These are phyloP conservation scores for Exophiala bonariae DNA, from an alignment of 2,329 filamentous ascomycete genomes.

Conservation along the genomic window DNA sequence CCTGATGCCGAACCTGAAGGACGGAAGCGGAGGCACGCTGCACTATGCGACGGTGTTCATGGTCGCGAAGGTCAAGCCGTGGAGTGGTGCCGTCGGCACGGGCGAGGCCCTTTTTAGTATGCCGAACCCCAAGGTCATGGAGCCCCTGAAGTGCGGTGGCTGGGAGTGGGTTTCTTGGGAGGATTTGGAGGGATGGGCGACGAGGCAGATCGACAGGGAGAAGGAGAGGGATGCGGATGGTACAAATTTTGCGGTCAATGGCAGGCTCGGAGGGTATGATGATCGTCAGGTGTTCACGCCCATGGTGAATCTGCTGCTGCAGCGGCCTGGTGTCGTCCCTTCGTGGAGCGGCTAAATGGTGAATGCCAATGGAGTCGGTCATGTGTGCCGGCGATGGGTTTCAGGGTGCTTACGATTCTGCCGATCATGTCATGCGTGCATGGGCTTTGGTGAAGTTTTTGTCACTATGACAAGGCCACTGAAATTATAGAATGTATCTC, in stretches of 20 bases:
- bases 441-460: too few species aligned
- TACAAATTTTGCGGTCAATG: background rate
- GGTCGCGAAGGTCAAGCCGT: constrained; percentile 49
- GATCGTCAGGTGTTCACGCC: constrained; percentile 49
- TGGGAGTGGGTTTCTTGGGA: constrained; percentile 58
- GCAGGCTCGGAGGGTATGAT: constrained; percentile 30
- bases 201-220: constrained; percentile 27
- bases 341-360: too few species aligned
- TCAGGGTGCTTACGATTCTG: too few species aligned
- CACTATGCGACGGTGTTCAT: constrained; percentile 78
- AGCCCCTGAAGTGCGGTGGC: constrained; percentile 55
- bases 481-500: too few species aligned
- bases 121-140: constrained; percentile 48
- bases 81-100: constrained; percentile 30
- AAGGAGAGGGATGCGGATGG: background rate
- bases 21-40: constrained; percentile 39
- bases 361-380: too few species aligned
- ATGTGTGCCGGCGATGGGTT: too few species aligned
- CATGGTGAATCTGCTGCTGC: constrained; percentile 46
- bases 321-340: constrained; percentile 38
- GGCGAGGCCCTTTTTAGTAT: constrained; percentile 36
- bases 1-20: constrained; percentile 48
- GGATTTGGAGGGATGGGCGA: constrained; percentile 41
- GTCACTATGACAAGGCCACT: too few species aligned
- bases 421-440: too few species aligned